Conservation (phyloP, 805 yeast genomes). For the Candida khao-thaluensis region DNA sequence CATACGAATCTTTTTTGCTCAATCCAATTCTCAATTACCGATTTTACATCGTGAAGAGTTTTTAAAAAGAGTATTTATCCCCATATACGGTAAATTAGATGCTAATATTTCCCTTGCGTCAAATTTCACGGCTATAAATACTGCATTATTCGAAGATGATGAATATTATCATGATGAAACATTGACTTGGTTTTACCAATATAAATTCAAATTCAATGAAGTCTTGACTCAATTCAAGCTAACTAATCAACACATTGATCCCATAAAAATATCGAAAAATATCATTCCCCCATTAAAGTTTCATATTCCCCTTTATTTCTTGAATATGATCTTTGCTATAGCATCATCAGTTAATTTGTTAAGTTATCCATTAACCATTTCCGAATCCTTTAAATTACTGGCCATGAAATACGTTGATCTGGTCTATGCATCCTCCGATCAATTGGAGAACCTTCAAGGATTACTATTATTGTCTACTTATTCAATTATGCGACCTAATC, state of each 20-base stretch:
- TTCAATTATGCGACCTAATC: conserved; percentile 83
- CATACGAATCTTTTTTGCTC: conserved; percentile 66
- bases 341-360: conserved; percentile 73
- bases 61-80: conserved; percentile 63
- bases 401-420: conserved; percentile 60
- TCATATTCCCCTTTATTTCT: conserved; percentile 61
- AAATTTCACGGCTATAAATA: conserved; percentile 48
- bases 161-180: conserved; percentile 21
- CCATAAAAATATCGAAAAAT: conserved; percentile 31
- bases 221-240: conserved; percentile 8
- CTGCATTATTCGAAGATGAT: conserved; percentile 20
- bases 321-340: conserved; percentile 77
- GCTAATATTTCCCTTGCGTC: conserved; percentile 57
- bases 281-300: conserved; percentile 47
- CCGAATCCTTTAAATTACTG: conserved; percentile 68
- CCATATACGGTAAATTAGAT: conserved; percentile 73
- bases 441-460: conserved; percentile 73
- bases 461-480: conserved; percentile 65
- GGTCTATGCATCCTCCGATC: conserved; percentile 55
- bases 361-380: conserved; percentile 60
- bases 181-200: conserved; percentile 49
- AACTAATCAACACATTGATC: conserved; percentile 21
- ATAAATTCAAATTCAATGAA: conserved; percentile 30
- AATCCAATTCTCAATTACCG: conserved; percentile 81
- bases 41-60: conserved; percentile 80